phyloP scores from a whole-genome alignment of 2,329 filamentous ascomycete genomes.

The Meredithiella fracta region DNA sequence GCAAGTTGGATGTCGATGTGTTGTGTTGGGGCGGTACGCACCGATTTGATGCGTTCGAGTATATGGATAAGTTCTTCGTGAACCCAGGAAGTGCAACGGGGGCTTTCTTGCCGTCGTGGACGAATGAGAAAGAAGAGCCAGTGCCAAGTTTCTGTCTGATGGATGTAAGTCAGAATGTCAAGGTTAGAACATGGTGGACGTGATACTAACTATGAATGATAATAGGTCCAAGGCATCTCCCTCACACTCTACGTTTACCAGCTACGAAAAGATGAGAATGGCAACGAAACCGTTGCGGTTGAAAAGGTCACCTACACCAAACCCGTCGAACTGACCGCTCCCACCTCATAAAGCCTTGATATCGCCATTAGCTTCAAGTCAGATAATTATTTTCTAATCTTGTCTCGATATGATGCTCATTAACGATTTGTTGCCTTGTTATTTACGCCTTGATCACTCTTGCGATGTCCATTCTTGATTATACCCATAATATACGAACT shows the following conservation, averaged over 20 bases:
- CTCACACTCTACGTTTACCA: slow-evolving; percentile 92
- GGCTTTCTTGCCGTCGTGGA: slow-evolving; percentile 43
- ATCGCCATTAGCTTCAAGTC: too few species aligned
- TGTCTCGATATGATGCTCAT: neutral
- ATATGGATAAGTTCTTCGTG: slow-evolving; percentile 60
- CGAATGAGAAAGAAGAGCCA: slow-evolving; percentile 48
- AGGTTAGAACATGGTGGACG: neutral
- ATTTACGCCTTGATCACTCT: slow-evolving; percentile 3
- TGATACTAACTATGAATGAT: neutral
- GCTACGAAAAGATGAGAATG: slow-evolving; percentile 58
- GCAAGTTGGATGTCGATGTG: slow-evolving; percentile 52
- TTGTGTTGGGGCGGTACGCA: slow-evolving; percentile 54
- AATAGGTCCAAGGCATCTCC: slow-evolving; percentile 87
- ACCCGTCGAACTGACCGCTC: slow-evolving; percentile 42
- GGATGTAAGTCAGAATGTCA: slow-evolving; percentile 53
- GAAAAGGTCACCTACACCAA: slow-evolving; percentile 80
- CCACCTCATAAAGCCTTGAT: slow-evolving; percentile 27
- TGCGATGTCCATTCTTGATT: slow-evolving; percentile 6
- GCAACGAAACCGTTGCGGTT: slow-evolving; percentile 62
- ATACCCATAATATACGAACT: slow-evolving; percentile 13
- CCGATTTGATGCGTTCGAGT: slow-evolving; percentile 54
- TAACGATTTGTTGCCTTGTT: slow-evolving; percentile 18
- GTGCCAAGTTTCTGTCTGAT: slow-evolving; percentile 90
- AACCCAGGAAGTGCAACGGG: slow-evolving; percentile 53
- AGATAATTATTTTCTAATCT: too few species aligned